Conservation (phyloP, 192 early-diverging fungal species). For the Mortierella claussenii region DNA sequence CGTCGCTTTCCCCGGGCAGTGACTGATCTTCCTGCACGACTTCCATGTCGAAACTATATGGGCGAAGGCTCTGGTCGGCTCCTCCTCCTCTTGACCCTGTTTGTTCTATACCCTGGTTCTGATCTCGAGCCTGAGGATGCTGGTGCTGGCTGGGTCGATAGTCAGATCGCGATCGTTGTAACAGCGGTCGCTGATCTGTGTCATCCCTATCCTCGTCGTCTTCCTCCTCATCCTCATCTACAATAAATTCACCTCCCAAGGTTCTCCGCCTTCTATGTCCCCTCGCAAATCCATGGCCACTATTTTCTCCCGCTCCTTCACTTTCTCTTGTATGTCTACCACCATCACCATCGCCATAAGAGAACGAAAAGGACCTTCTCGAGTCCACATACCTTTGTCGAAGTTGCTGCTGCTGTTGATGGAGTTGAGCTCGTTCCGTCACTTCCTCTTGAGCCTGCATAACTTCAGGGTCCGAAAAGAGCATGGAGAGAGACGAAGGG, state of each 20-base stretch:
- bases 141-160: background rate
- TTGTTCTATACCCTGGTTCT: background rate
- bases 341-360: background rate
- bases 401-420: conserved; percentile 5
- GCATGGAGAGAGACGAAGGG: conserved; percentile 43
- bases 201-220: background rate
- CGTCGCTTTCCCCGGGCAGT: background rate
- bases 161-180: background rate
- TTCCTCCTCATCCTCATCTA: background rate
- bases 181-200: background rate
- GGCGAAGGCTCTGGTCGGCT: too few species aligned
- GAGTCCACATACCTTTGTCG: conserved; percentile 20
- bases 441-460: conserved; percentile 34
- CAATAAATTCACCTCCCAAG: background rate
- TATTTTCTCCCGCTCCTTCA: background rate
- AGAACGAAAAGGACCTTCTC: conserved; percentile 8
- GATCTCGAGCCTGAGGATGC: background rate
- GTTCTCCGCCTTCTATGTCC: background rate
- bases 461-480: conserved; percentile 47
- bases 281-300: background rate
- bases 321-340: background rate
- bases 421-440: conserved; percentile 3
- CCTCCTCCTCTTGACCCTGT: background rate
- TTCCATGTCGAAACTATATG: too few species aligned
- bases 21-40: background rate